Conservation (phyloP, 306 rosid species). For the Cyamopsis tetragonoloba region DNA sequence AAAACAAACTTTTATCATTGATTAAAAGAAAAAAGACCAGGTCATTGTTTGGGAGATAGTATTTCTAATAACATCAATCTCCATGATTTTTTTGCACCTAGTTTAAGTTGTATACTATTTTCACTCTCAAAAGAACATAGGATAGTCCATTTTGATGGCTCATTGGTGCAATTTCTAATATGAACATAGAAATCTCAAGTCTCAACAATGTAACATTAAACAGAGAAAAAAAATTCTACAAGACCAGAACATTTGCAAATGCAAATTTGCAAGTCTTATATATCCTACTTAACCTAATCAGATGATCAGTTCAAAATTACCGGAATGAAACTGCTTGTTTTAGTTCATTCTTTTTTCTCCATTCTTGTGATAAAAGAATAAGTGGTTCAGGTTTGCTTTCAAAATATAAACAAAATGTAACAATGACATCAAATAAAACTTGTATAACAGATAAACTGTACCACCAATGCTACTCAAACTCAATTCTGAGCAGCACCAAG, state of each 20-base stretch:
- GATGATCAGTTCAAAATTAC: neutral
- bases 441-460: neutral
- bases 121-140: neutral
- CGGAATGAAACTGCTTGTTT: neutral
- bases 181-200: neutral
- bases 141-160: neutral
- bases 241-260: neutral
- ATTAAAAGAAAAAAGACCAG: conserved; percentile 1
- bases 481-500: neutral
- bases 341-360: neutral
- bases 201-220: neutral
- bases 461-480: neutral
- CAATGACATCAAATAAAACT: neutral
- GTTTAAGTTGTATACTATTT: neutral
- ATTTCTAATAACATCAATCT: neutral
- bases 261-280: neutral
- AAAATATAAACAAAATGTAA: neutral
- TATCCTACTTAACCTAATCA: neutral
- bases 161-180: neutral
- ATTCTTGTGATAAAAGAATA: neutral
- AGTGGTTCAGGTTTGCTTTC: neutral
- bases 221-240: neutral
- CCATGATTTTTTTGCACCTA: neutral
- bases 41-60: neutral
- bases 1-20: neutral